These are phyloP conservation scores for Ambrosiella cleistominuta DNA, from an alignment of 2,329 filamentous ascomycete species.

Conservation along the genomic window DNA sequence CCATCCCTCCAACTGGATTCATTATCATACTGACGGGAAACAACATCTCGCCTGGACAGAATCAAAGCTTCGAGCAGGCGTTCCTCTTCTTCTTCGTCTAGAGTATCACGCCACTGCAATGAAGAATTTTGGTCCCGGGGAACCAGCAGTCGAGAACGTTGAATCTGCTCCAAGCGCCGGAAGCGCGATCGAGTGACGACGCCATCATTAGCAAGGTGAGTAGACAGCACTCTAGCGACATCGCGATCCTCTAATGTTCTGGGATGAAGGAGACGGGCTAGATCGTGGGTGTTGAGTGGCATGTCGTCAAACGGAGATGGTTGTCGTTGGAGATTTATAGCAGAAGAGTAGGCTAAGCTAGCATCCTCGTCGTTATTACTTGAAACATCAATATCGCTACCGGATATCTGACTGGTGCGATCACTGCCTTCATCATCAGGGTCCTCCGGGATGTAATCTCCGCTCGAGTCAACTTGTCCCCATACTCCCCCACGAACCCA, in stretches of 20 bases:
- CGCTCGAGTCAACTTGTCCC: conserved; percentile 65
- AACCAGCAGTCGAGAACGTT: conserved; percentile 46
- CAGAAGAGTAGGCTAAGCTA: not conserved
- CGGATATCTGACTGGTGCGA: conserved; percentile 62
- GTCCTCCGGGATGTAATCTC: conserved; percentile 48
- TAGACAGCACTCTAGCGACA: conserved; percentile 64
- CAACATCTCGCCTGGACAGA: conserved; percentile 28
- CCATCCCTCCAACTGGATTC: conserved; percentile 16
- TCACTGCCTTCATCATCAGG: conserved; percentile 40
- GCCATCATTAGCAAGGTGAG: conserved; percentile 52
- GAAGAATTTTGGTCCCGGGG: not conserved
- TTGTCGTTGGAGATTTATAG: conserved; percentile 23
- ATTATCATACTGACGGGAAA: conserved; percentile 1
- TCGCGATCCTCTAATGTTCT: conserved; percentile 58
- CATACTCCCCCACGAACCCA: conserved; percentile 74
- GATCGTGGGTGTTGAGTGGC: conserved; percentile 45
- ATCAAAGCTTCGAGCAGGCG: conserved; percentile 42
- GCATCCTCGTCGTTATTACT: not conserved
- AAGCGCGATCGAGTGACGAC: conserved; percentile 74
- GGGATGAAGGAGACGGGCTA: conserved; percentile 71
- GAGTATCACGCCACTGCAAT: not conserved
- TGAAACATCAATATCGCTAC: conserved; percentile 10
- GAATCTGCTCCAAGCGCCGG: conserved; percentile 45
- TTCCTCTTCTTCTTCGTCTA: conserved; percentile 36
- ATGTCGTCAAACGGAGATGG: conserved; percentile 42